Evolutionary conservation across 164 flowering plant genomes (phyloP).

Genomic region (Kalanchoe fedtschenkoi): DNA sequence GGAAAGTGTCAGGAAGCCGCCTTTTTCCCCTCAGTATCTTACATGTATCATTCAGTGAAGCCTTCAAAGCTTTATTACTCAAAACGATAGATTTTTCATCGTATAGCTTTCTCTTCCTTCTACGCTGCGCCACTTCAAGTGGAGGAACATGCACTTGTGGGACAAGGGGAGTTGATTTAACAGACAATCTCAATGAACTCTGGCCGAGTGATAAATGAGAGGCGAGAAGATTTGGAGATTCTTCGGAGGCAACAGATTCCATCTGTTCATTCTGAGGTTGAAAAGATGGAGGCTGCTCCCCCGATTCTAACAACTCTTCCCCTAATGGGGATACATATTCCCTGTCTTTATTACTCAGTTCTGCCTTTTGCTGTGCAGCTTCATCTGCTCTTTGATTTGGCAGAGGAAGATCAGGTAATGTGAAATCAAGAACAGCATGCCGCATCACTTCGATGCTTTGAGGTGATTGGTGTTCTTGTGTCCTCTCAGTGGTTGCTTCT

Average conservation of each 20-base stretch:
- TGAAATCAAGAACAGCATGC: constrained; percentile 29
- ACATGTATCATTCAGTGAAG: constrained; percentile 41
- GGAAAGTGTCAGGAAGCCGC: constrained; percentile 34
- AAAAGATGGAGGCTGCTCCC: constrained; percentile 20
- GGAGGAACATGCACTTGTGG: constrained; percentile 14
- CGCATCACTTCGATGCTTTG: constrained; percentile 43
- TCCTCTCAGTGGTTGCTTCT: constrained; percentile 11
- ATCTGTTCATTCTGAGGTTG: constrained; percentile 18
- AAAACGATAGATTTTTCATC: constrained; percentile 49
- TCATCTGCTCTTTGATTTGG: constrained; percentile 8
- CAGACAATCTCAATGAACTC: constrained; percentile 28
- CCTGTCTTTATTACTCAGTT: constrained; percentile 23
- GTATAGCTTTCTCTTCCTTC: constrained; percentile 39
- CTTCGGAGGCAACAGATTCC: constrained; percentile 22
- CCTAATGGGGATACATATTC: constrained; percentile 27
- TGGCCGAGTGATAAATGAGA: constrained; percentile 22
- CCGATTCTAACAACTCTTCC: constrained; percentile 23
- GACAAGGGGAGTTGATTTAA: constrained; percentile 47
- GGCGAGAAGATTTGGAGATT: constrained; percentile 15
- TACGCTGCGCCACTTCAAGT: constrained; percentile 17
- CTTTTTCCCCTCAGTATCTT: constrained; percentile 30
- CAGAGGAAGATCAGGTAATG: constrained; percentile 14
- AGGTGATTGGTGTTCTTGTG: constrained; percentile 16
- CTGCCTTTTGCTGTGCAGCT: constrained; percentile 15
- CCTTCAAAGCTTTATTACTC: constrained; percentile 54